phyloP scores from a whole-genome alignment of 108 stramenopile species.

The Fragilaria crotonensis region DNA sequence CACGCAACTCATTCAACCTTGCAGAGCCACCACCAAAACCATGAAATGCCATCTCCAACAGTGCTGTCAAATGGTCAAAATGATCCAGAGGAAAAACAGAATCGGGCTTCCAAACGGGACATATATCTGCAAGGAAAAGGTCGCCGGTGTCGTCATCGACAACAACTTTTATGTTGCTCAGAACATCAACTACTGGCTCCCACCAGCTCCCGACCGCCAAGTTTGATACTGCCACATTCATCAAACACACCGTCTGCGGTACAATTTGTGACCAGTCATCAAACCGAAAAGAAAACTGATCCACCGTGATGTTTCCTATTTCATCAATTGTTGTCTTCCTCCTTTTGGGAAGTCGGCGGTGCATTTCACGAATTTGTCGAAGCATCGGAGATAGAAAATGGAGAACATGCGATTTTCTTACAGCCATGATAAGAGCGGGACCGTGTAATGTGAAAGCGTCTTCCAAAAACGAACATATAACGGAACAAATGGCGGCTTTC shows the following conservation, averaged over 20 bases:
- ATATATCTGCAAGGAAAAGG: not conserved
- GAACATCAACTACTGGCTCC: not conserved
- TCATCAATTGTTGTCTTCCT: not conserved
- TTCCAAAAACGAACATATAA: not conserved
- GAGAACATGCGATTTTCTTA: not conserved
- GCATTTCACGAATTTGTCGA: not conserved
- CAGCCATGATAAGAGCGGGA: not conserved
- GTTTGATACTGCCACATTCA: not conserved
- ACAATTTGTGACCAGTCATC: not conserved
- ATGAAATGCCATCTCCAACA: not conserved
- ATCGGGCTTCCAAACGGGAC: not conserved
- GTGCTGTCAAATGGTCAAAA: not conserved
- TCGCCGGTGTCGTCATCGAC: not conserved
- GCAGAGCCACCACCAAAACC: constrained; percentile 1
- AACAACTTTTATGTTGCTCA: not conserved
- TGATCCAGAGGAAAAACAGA: not conserved
- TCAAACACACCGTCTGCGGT: not conserved
- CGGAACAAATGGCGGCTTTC: not conserved
- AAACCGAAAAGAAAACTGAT: not conserved
- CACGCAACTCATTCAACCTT: not conserved
- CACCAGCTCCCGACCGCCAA: not conserved
- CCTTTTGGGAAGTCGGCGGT: not conserved
- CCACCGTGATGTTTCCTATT: not conserved
- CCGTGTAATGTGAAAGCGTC: not conserved
- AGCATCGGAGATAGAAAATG: not conserved